Base-by-base conservation (phyloP, 805 yeast species). In the Nakazawaea laoshanensis region DNA sequence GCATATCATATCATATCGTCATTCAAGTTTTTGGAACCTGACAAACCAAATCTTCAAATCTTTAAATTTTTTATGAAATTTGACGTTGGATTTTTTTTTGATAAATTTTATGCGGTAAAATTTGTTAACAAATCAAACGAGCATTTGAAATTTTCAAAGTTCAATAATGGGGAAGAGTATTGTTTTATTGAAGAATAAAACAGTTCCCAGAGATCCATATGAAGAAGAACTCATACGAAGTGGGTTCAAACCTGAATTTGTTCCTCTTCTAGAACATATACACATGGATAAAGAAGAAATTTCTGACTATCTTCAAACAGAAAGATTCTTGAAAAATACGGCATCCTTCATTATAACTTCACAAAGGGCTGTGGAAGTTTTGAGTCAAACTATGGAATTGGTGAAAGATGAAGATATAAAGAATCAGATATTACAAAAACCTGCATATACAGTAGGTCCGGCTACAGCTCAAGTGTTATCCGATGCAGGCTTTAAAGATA, bases 371-470 rank as follows among this genome's bases (percentile, higher is more conserved):
- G 94, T 88, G 0, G 96, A 88, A 44, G 77, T 85, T 4, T 53
- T 86, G 9, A 70, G 70, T 39, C 59, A 61, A 24, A 50, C 70
- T 10, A 55, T 78, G 5, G 39, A 42, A 0, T 37, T 38, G 8
- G 43, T 62, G n/a, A 7, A 9, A 4, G 24, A 24, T 24, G 18
- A 10, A 3, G 28, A 32, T 9, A 19, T 14, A 23, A 31, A 32
- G 23, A 43, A 49, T 6, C 34, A 30, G 1, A 57, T 77, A 1
- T 49, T 71, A 5, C 34, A 42, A 3, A 75, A 74, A 44, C 70
- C 77, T 0, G 78, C 80, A 0, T 89, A 77, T 48, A 85, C 96
- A 0, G 96, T 89, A 5, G 97, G 97, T 0, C 95, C 95, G 1
- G 87, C 95, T 0, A 89, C 97, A 0, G 69, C 67, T 13, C 59